Conservation (phyloP, 768 basidiomycete species). For the Tulasnella sp. region DNA sequence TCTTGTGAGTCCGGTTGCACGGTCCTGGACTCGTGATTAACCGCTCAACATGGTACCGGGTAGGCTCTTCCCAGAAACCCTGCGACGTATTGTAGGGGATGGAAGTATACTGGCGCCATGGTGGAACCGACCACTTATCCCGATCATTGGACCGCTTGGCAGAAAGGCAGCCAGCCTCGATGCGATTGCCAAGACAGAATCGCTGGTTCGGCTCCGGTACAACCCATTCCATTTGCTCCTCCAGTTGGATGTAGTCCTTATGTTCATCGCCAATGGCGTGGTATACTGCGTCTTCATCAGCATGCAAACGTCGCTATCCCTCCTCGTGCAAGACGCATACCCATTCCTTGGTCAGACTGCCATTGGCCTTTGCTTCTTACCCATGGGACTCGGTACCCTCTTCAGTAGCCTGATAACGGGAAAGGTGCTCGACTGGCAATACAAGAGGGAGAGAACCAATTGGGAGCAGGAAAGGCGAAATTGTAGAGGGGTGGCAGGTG, state of each 20-base stretch:
- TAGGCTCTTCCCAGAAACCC: conserved; percentile 36
- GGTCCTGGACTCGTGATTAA: neutral
- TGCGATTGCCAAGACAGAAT: conserved; percentile 31
- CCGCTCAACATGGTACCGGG: neutral
- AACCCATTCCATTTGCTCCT: conserved; percentile 19
- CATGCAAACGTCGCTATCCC: conserved; percentile 21
- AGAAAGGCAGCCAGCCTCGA: conserved; percentile 19
- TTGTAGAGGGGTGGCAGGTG: conserved; percentile 24
- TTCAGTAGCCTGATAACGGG: conserved; percentile 25
- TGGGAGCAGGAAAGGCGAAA: conserved; percentile 18
- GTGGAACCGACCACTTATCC: conserved; percentile 27
- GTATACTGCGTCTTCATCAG: conserved; percentile 17
- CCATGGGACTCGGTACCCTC: conserved; percentile 27
- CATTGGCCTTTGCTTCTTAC: conserved; percentile 31
- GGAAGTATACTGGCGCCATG: conserved; percentile 30
- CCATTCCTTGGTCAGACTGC: conserved; percentile 24
- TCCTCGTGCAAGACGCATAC: conserved; percentile 27
- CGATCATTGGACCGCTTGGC: conserved; percentile 20
- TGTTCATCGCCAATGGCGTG: conserved; percentile 8
- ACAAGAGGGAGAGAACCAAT: conserved; percentile 8
- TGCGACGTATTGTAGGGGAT: conserved; percentile 32
- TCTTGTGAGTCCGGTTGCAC: conserved; percentile 23
- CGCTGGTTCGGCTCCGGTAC: conserved; percentile 27
- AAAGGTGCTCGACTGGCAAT: conserved; percentile 26
- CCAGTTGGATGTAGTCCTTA: conserved; percentile 19